phyloP scores from a whole-genome alignment of 345 rosid genomes.

The Populus alba region DNA sequence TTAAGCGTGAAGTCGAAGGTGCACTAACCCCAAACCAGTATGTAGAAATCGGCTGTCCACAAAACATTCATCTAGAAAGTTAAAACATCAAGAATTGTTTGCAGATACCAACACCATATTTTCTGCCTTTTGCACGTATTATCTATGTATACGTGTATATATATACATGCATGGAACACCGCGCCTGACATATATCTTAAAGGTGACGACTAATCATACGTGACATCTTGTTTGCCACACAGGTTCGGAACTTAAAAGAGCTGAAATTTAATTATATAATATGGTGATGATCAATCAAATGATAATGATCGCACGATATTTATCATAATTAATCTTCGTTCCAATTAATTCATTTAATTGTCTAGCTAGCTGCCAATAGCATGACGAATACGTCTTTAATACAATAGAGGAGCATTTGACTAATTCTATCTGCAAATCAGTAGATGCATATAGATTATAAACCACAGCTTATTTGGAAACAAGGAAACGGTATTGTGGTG shows the following conservation, averaged over 20 bases:
- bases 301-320: no score
- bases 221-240: not conserved
- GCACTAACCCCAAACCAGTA: not conserved
- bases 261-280: not conserved
- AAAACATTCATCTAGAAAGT: not conserved
- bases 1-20: not conserved
- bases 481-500: no score
- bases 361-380: no score
- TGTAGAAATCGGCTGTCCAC: not conserved
- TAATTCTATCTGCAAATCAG: no score
- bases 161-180: not conserved
- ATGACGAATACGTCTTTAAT: no score
- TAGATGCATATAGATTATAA: no score
- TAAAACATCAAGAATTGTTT: not conserved
- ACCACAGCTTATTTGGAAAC: no score
- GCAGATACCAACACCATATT: not conserved
- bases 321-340: no score
- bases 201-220: not conserved
- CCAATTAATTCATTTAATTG: no score
- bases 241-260: not conserved
- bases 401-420: no score
- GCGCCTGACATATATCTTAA: not conserved
- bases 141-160: not conserved
- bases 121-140: no score
- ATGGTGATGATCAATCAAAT: not conserved